Conservation (phyloP, 2,329 filamentous ascomycete species). For the Thielaviopsis euricoi region DNA sequence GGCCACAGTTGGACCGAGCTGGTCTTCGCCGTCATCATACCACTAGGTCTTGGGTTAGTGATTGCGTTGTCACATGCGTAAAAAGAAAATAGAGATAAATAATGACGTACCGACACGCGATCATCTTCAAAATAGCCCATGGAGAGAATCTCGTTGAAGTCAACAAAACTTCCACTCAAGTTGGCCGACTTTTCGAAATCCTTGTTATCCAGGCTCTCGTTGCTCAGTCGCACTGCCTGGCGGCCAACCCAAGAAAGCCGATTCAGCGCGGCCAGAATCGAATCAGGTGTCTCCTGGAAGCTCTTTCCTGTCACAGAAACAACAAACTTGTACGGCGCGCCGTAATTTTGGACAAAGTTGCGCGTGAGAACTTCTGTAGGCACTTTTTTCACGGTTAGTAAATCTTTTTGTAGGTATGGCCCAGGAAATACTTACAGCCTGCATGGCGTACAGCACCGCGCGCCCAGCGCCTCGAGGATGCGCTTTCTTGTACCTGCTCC, state of each 20-base stretch:
- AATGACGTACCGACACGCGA: slow-evolving; percentile 32
- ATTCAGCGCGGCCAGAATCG: slow-evolving; percentile 32
- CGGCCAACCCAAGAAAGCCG: slow-evolving; percentile 39
- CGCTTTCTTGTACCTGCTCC: slow-evolving; percentile 24
- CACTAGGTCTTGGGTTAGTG: slow-evolving; percentile 22
- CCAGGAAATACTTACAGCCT: slow-evolving; percentile 19
- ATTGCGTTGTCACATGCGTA: no score
- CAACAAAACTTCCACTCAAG: neutral
- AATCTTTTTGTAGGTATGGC: neutral
- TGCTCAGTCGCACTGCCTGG: slow-evolving; percentile 20
- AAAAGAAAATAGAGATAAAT: no score
- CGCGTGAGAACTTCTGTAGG: slow-evolving; percentile 28
- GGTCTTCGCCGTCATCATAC: slow-evolving; percentile 50
- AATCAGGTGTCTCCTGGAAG: slow-evolving; percentile 30
- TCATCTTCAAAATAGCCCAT: slow-evolving; percentile 46
- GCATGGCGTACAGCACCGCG: slow-evolving; percentile 22
- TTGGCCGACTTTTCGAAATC: neutral
- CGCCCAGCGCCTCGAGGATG: slow-evolving; percentile 23
- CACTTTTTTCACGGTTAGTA: neutral
- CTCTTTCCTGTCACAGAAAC: slow-evolving; percentile 34
- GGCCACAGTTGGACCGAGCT: slow-evolving; percentile 44
- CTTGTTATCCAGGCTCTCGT: slow-evolving; percentile 1
- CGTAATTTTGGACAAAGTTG: slow-evolving; percentile 40
- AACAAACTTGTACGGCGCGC: slow-evolving; percentile 50
- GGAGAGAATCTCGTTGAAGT: slow-evolving; percentile 47